phyloP scores from a whole-genome alignment of 1,284 basidiomycete genomes.

The Trametes versicolor region DNA sequence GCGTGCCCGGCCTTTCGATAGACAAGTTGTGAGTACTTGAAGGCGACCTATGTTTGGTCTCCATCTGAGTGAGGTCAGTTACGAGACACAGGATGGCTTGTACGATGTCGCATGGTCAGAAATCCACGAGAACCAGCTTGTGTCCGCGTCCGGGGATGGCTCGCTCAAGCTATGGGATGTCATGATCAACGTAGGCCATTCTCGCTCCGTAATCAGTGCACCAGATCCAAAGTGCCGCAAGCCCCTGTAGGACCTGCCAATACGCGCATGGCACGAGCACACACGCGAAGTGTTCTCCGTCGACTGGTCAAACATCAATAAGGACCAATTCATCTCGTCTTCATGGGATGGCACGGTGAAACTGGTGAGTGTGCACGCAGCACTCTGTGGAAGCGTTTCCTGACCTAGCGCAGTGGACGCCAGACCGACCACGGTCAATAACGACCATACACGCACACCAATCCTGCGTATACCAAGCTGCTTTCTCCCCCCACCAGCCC shows the following conservation, averaged over 20 bases:
- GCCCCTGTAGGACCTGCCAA: constrained; percentile 80
- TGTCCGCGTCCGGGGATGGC: constrained; percentile 91
- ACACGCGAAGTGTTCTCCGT: constrained; percentile 93
- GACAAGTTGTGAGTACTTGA: constrained; percentile 70
- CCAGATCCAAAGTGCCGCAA: constrained; percentile 43
- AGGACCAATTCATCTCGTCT: constrained; percentile 88
- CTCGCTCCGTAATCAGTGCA: constrained; percentile 22
- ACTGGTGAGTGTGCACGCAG: constrained; percentile 62
- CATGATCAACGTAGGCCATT: constrained; percentile 77
- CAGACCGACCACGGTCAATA: constrained; percentile 81
- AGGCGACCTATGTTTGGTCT: too few relatives aligned
- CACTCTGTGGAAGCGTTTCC: background rate
- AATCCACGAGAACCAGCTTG: constrained; percentile 93
- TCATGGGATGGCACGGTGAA: constrained; percentile 96
- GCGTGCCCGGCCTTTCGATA: constrained; percentile 56
- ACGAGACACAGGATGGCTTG: constrained; percentile 93
- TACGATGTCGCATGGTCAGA: constrained; percentile 96
- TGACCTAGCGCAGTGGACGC: constrained; percentile 78
- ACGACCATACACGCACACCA: constrained; percentile 85
- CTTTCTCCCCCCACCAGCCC: constrained; percentile 93
- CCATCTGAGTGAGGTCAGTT: too few relatives aligned
- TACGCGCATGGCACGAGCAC: constrained; percentile 95
- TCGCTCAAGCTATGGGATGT: constrained; percentile 94
- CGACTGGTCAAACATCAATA: constrained; percentile 97
- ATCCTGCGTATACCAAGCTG: constrained; percentile 88